Evolutionary conservation across 2,329 filamentous ascomycete species (phyloP).

Genomic region (Cylindrodendrum hubeiense): DNA sequence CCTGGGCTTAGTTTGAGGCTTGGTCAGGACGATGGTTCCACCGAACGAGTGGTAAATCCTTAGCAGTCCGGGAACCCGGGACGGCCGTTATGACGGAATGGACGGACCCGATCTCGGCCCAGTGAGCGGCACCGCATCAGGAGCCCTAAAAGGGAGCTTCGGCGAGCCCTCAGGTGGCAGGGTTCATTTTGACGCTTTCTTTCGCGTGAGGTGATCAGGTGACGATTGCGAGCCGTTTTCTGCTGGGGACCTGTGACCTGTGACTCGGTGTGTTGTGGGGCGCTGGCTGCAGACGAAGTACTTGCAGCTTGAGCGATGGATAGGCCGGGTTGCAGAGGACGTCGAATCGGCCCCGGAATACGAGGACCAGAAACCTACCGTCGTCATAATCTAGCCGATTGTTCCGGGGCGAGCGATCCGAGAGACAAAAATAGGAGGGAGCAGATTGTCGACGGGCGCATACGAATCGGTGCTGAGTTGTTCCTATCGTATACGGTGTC

Average conservation of each 20-base stretch:
- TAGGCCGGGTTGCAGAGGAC: background rate
- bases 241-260: constrained; percentile 26
- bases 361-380: background rate
- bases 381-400: background rate
- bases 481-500: too few species aligned
- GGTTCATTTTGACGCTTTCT: constrained; percentile 12
- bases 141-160: background rate
- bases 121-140: too few species aligned
- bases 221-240: constrained; percentile 30
- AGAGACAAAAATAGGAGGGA: constrained; percentile 18
- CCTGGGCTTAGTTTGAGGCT: constrained; percentile 17
- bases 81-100: constrained; percentile 13
- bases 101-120: constrained; percentile 2
- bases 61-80: constrained; percentile 16
- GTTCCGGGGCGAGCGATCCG: constrained; percentile 28
- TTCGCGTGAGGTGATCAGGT: constrained; percentile 28
- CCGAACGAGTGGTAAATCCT: constrained; percentile 6
- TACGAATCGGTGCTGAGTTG: constrained; percentile 7
- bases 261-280: constrained; percentile 16
- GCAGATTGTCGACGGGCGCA: constrained; percentile 21
- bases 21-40: constrained; percentile 7
- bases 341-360: background rate
- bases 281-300: constrained; percentile 6
- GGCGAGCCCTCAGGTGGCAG: constrained; percentile 8
- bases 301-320: constrained; percentile 8